phyloP scores from a whole-genome alignment of 371 early-diverging fungal genomes.

The Haplosporangium sp. region DNA sequence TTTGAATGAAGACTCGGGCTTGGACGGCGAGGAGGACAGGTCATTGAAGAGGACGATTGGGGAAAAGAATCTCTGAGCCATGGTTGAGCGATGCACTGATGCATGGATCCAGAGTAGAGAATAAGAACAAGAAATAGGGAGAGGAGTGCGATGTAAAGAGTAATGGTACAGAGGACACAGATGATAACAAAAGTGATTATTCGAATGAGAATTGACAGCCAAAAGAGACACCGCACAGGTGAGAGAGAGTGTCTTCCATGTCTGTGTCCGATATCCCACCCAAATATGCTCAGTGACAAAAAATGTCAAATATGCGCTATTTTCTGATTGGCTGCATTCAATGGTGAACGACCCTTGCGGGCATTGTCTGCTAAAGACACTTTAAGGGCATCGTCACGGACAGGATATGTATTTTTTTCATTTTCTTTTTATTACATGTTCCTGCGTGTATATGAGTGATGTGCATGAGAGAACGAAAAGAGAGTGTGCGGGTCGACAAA shows the following conservation, averaged over 20 bases:
- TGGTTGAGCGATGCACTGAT: not conserved
- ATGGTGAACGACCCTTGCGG: no score
- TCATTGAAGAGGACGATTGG: constrained; percentile 28
- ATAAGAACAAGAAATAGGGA: not conserved
- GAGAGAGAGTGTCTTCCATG: not conserved
- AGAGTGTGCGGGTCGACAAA: no score
- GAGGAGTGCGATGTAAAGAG: not conserved
- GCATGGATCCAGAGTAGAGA: not conserved
- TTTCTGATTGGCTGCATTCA: not conserved
- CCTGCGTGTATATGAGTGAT: no score
- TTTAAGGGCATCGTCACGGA: no score
- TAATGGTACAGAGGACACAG: not conserved
- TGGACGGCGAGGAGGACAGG: not conserved
- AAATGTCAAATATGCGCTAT: not conserved
- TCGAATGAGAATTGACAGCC: no score
- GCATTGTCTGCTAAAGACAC: no score
- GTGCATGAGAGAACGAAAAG: no score
- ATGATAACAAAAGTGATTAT: not conserved
- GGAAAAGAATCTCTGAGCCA: constrained; percentile 7
- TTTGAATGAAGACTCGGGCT: not conserved
- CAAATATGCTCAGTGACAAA: not conserved
- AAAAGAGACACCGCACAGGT: no score
- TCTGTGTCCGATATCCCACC: no score
- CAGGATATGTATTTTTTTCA: no score
- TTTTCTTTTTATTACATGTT: no score